phyloP scores from a whole-genome alignment of 305 asterid genomes.

The Fraxinus dipetala region DNA sequence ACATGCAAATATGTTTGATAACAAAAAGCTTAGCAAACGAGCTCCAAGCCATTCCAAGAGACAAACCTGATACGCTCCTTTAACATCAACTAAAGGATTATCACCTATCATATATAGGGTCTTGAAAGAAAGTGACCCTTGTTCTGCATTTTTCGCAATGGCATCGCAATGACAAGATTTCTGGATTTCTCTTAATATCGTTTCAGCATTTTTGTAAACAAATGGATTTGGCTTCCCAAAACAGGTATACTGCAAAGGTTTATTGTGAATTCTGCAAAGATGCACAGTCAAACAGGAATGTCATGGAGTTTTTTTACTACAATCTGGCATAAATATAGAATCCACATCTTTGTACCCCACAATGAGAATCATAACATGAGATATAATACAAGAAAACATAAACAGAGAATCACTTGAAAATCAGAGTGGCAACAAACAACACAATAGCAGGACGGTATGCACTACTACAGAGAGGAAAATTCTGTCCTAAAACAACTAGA shows the following conservation, averaged over 20 bases:
- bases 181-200: slow-evolving; percentile 35
- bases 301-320: background rate
- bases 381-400: background rate
- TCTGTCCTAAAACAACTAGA: background rate
- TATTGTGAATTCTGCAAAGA: slow-evolving; percentile 48
- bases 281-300: background rate
- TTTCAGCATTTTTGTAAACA: slow-evolving; percentile 56
- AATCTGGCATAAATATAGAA: background rate
- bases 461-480: background rate
- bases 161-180: slow-evolving; percentile 22
- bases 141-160: slow-evolving; percentile 21
- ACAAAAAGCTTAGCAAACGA: background rate
- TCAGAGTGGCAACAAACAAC: background rate
- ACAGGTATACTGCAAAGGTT: slow-evolving; percentile 49
- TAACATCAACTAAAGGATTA: slow-evolving; percentile 59
- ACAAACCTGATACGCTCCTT: slow-evolving; percentile 55
- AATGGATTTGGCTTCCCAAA: slow-evolving; percentile 73
- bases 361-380: background rate
- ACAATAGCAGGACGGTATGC: background rate
- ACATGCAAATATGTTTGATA: background rate
- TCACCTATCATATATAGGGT: slow-evolving; percentile 69
- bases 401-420: background rate
- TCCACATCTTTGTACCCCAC: background rate
- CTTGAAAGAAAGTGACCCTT: slow-evolving; percentile 31
- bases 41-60: slow-evolving; percentile 5